Evolutionary conservation across 2,329 filamentous ascomycete species (phyloP).

Genomic region (Trichoderma oligosporum): DNA sequence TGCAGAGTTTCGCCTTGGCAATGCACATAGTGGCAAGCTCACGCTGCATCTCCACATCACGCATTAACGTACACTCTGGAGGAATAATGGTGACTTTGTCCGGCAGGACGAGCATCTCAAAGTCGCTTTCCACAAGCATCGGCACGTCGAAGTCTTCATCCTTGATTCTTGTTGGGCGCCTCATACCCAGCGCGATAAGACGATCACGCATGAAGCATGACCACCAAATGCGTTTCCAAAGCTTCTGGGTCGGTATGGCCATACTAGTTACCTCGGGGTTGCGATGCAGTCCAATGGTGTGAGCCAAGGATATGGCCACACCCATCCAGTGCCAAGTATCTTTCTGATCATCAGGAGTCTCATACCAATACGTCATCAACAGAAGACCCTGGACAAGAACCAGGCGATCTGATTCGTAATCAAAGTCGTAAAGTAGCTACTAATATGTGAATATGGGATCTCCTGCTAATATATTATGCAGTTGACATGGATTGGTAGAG

Average conservation of each 20-base stretch:
- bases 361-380: constrained; percentile 96
- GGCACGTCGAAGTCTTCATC: constrained; percentile 91
- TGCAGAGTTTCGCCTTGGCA: constrained; percentile 82
- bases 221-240: constrained; percentile 98
- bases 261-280: constrained; percentile 76
- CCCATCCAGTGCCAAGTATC: constrained; percentile 99
- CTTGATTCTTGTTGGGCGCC: constrained; percentile 86
- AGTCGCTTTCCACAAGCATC: constrained; percentile 80
- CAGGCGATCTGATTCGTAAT: constrained; percentile 88
- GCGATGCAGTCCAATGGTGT: constrained; percentile 89
- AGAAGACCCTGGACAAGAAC: constrained; percentile 83
- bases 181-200: constrained; percentile 88
- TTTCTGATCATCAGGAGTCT: constrained; percentile 94
- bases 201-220: constrained; percentile 94
- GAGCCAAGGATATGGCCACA: constrained; percentile 84
- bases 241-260: constrained; percentile 66
- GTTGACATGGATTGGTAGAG: not conserved
- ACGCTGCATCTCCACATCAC: constrained; percentile 68
- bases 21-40: constrained; percentile 86
- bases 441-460: constrained; percentile 27
- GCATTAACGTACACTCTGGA: constrained; percentile 64
- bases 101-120: constrained; percentile 68
- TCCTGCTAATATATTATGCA: not conserved
- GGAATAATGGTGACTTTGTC: constrained; percentile 66
- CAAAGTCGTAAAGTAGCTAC: constrained; percentile 86